Percentiles rank a stretch among this genome's conserved stretches.
These are phyloP conservation scores for Rugosomyces carneus DNA, from an alignment of 1,284 basidiomycete species.

Conservation along the genomic window DNA sequence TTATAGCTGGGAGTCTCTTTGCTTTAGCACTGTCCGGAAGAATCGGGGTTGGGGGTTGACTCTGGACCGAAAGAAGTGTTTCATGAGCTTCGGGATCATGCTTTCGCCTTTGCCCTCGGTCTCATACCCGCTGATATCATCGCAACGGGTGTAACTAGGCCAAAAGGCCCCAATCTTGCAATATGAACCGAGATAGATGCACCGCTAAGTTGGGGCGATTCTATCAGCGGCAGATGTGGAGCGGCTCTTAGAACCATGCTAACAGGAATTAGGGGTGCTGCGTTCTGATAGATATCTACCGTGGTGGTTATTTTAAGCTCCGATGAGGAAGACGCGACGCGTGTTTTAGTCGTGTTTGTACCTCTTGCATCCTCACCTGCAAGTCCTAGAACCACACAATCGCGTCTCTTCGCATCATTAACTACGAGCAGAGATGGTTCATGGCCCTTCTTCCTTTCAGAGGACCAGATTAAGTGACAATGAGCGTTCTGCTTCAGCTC, in stretches of 20 bases:
- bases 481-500: slow-evolving; percentile 15
- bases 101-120: not conserved
- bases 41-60: not conserved
- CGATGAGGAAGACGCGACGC: too few relatives aligned
- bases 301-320: too few relatives aligned
- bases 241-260: too few relatives aligned
- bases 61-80: not conserved
- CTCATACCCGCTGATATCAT: not conserved
- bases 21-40: not conserved
- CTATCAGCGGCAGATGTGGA: too few relatives aligned
- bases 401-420: too few relatives aligned
- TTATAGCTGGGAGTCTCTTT: too few relatives aligned
- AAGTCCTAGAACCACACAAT: too few relatives aligned
- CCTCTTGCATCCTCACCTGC: not conserved
- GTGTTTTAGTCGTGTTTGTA: not conserved
- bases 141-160: not conserved
- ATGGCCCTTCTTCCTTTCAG: slow-evolving; percentile 3
- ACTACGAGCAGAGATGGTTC: slow-evolving; percentile 16
- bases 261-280: too few relatives aligned
- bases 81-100: not conserved
- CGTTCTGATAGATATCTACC: too few relatives aligned
- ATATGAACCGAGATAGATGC: too few relatives aligned
- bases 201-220: too few relatives aligned
- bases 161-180: too few relatives aligned
- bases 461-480: slow-evolving; percentile 11